phyloP scores from a whole-genome alignment of 345 rosid genomes.

The Camelina laxa region DNA sequence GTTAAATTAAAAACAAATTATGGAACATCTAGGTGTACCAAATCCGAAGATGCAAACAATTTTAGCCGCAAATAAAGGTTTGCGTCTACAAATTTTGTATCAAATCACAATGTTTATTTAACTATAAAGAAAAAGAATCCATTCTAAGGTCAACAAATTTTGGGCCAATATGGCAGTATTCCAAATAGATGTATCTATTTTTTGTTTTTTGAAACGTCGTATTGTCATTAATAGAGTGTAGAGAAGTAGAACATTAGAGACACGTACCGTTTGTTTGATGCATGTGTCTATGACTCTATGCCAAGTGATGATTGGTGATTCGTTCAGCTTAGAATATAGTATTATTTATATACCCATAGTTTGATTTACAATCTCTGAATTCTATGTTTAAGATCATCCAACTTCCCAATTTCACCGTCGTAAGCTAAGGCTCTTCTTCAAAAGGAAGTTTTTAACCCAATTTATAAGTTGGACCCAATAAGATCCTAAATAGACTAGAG shows the following conservation, averaged over 20 bases:
- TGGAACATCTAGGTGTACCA: constrained; percentile 6
- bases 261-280: neutral
- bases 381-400: neutral
- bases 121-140: too few species aligned
- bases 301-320: neutral
- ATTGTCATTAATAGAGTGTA: neutral
- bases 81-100: neutral
- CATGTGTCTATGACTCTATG: neutral
- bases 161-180: too few species aligned
- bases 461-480: neutral
- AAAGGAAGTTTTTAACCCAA: neutral
- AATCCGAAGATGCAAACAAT: neutral
- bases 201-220: neutral
- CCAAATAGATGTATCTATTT: too few species aligned
- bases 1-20: neutral
- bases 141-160: too few species aligned
- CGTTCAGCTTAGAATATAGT: neutral
- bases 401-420: neutral
- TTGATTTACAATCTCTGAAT: neutral
- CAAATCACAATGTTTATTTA: neutral
- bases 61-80: neutral
- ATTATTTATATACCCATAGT: neutral
- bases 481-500: neutral
- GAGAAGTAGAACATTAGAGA: neutral
- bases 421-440: neutral